Percentiles rank a stretch among this genome's conserved stretches.
phyloP scores from a whole-genome alignment of 768 basidiomycete genomes.

The Polyporus arcularius region DNA sequence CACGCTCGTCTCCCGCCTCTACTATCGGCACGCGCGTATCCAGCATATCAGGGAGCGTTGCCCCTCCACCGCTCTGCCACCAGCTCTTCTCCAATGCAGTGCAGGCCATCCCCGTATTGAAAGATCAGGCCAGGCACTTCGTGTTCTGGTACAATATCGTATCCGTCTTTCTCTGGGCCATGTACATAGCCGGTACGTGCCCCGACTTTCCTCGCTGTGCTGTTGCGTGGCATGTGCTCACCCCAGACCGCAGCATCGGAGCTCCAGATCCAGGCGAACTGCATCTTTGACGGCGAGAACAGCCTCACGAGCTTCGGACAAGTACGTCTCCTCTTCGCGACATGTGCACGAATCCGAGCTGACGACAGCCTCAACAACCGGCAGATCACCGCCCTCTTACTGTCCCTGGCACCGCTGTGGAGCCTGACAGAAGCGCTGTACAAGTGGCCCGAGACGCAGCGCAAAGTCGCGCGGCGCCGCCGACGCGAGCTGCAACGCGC shows the following conservation, averaged over 20 bases:
- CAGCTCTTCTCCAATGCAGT: neutral
- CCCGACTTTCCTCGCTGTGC: neutral
- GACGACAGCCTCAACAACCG: too few species aligned
- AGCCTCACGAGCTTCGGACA: slow-evolving; percentile 27
- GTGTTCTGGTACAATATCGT: slow-evolving; percentile 22
- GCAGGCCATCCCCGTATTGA: slow-evolving; percentile 4
- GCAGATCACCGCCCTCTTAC: slow-evolving; percentile 28
- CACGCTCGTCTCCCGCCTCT: slow-evolving; percentile 8
- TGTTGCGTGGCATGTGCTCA: neutral
- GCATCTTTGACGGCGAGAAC: slow-evolving; percentile 27
- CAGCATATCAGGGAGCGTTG: neutral
- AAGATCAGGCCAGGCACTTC: slow-evolving; percentile 6
- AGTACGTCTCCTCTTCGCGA: slow-evolving; percentile 8
- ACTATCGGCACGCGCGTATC: slow-evolving; percentile 3
- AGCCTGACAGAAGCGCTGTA: slow-evolving; percentile 26
- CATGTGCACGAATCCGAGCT: too few species aligned
- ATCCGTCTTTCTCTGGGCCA: slow-evolving; percentile 19
- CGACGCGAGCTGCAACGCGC: neutral
- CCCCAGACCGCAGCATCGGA: slow-evolving; percentile 21
- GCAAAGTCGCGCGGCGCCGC: slow-evolving; percentile 1
- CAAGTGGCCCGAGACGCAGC: slow-evolving; percentile 11
- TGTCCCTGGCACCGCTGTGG: slow-evolving; percentile 27
- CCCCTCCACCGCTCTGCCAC: neutral
- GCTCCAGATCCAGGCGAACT: slow-evolving; percentile 22
- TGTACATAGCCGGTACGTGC: slow-evolving; percentile 23